A percentile compares a stretch with the other conserved stretches of the same genome.
These are phyloP conservation scores for Gaeumannomyces sp. DNA, from an alignment of 2,329 filamentous ascomycete genomes.

Conservation along the genomic window DNA sequence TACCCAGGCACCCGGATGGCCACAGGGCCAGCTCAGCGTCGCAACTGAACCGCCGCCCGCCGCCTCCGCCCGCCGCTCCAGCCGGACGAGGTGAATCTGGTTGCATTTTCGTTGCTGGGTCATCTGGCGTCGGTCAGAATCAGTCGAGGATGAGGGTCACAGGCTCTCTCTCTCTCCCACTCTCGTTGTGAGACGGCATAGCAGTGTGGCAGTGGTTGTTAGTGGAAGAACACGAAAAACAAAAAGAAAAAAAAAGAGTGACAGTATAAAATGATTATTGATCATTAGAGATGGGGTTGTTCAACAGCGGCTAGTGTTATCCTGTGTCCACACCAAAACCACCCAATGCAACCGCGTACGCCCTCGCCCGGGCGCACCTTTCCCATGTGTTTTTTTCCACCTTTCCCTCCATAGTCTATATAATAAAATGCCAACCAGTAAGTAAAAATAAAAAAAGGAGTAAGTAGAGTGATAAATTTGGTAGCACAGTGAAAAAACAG, in stretches of 20 bases:
- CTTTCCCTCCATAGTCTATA: background rate
- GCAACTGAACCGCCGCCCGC: background rate
- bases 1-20: background rate
- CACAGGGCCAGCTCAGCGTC: background rate
- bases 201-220: too few relatives aligned
- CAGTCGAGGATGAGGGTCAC: too few relatives aligned
- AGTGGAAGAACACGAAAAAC: too few relatives aligned
- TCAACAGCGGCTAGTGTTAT: background rate
- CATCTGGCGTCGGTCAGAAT: too few relatives aligned
- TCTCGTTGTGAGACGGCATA: too few relatives aligned
- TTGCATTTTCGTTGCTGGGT: too few relatives aligned
- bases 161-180: too few relatives aligned
- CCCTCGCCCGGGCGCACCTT: background rate
- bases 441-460: background rate
- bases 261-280: background rate
- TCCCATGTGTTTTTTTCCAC: slow-evolving; percentile 1
- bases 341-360: background rate
- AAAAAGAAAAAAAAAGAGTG: too few relatives aligned
- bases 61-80: too few relatives aligned
- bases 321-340: background rate
- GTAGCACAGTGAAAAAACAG: background rate
- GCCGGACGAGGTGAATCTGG: too few relatives aligned
- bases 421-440: background rate
- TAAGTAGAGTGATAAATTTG: background rate
- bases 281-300: background rate